A percentile compares a stretch with the other conserved stretches of the same genome.
Conservation (phyloP, 179 eudicot species). For the Spinacia oleracea region DNA sequence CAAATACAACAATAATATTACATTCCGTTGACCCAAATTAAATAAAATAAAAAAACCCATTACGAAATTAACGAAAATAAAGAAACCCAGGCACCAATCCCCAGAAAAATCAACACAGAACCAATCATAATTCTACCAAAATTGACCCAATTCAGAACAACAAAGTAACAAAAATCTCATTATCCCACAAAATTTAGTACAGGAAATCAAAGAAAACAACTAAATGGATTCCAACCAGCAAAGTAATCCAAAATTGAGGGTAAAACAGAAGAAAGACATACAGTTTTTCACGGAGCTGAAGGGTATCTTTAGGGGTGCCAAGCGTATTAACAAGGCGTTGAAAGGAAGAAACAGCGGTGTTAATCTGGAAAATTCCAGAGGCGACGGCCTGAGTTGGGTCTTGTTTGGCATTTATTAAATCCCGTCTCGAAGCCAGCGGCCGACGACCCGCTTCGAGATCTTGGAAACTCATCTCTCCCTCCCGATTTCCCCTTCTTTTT, state of each 20-base stretch:
- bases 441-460: conserved; percentile 60
- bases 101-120: background rate
- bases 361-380: conserved; percentile 82
- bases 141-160: background rate
- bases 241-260: conserved; percentile 1
- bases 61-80: background rate
- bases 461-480: conserved; percentile 56
- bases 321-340: conserved; percentile 82
- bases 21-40: conserved; percentile 2
- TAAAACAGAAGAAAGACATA: conserved; percentile 24
- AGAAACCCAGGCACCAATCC: background rate
- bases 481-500: background rate
- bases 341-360: conserved; percentile 72
- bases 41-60: too few relatives aligned
- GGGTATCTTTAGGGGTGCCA: conserved; percentile 85
- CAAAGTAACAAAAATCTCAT: background rate
- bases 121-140: conserved; percentile 1
- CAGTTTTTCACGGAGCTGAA: conserved; percentile 75
- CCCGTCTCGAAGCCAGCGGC: conserved; percentile 41
- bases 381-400: conserved; percentile 68
- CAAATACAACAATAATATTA: background rate
- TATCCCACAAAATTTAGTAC: background rate
- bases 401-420: conserved; percentile 36
- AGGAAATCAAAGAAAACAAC: too few relatives aligned
- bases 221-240: background rate